These are phyloP conservation scores for Nicotiana tabacum DNA, from an alignment of 257 asterid genomes.

Conservation along the genomic window DNA sequence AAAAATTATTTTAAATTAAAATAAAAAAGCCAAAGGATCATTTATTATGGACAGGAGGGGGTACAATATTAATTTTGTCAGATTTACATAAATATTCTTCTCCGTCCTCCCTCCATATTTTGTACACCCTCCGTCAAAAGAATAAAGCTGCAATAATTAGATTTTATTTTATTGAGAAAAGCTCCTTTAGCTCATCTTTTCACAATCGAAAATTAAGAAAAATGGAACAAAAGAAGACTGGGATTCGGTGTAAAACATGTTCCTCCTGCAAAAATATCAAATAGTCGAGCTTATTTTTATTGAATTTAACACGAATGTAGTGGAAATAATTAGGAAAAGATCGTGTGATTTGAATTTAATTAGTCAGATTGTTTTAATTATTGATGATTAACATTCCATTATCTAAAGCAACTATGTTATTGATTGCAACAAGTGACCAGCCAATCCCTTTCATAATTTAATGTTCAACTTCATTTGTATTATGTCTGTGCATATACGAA, in stretches of 20 bases:
- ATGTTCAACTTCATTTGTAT: not conserved
- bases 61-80: no score
- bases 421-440: not conserved
- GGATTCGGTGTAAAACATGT: not conserved
- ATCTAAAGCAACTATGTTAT: not conserved
- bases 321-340: not conserved
- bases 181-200: not conserved
- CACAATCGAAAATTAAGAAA: not conserved
- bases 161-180: not conserved
- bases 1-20: no score
- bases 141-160: no score
- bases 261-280: not conserved
- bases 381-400: not conserved
- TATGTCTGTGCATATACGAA: not conserved
- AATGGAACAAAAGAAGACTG: not conserved
- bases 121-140: no score
- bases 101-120: no score
- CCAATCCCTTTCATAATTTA: not conserved
- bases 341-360: not conserved
- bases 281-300: not conserved
- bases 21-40: no score
- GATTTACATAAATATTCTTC: no score
- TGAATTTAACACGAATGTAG: not conserved
- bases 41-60: no score
- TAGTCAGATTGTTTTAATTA: not conserved